phyloP scores from a whole-genome alignment of 208 protist genomes.

The Herpetomonas samuelpessoai region DNA sequence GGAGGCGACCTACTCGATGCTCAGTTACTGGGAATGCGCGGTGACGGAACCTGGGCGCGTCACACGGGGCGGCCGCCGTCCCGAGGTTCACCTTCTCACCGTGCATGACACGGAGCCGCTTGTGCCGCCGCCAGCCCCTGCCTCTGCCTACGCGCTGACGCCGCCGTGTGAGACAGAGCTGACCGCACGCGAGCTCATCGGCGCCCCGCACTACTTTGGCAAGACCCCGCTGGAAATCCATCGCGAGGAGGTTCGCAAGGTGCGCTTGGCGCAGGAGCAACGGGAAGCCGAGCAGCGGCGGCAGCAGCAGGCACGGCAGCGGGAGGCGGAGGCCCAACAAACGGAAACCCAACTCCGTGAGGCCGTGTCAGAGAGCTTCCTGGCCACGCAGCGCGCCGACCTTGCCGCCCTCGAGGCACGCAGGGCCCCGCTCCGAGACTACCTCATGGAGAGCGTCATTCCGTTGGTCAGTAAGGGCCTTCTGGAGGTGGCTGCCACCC shows the following conservation, averaged over 20 bases:
- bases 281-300: conserved; percentile 48
- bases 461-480: conserved; percentile 92
- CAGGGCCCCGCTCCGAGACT: conserved; percentile 80
- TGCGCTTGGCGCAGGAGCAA: conserved; percentile 14
- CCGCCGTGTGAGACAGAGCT: conserved; percentile 35
- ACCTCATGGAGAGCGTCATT: conserved; percentile 91
- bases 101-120: conserved; percentile 68
- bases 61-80: conserved; percentile 34
- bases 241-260: conserved; percentile 53
- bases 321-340: conserved; percentile 25
- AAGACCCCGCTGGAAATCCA: conserved; percentile 76
- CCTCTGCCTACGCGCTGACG: conserved; percentile 43
- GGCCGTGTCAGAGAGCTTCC: conserved; percentile 16
- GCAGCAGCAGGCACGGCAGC: conserved; percentile 31
- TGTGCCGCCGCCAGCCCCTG: conserved; percentile 58
- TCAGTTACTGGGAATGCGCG: conserved; percentile 81
- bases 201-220: conserved; percentile 88
- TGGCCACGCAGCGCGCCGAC: conserved; percentile 63
- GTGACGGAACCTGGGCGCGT: conserved; percentile 22
- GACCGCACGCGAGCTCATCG: conserved; percentile 59
- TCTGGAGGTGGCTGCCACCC: conserved; percentile 87
- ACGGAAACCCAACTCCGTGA: conserved; percentile 30
- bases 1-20: conserved; percentile 60
- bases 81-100: conserved; percentile 31
- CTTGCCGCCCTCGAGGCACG: conserved; percentile 72